Percentiles rank a stretch among this genome's conserved stretches.
phyloP scores from a whole-genome alignment of 768 basidiomycete species.

The Pholiota molesta region DNA sequence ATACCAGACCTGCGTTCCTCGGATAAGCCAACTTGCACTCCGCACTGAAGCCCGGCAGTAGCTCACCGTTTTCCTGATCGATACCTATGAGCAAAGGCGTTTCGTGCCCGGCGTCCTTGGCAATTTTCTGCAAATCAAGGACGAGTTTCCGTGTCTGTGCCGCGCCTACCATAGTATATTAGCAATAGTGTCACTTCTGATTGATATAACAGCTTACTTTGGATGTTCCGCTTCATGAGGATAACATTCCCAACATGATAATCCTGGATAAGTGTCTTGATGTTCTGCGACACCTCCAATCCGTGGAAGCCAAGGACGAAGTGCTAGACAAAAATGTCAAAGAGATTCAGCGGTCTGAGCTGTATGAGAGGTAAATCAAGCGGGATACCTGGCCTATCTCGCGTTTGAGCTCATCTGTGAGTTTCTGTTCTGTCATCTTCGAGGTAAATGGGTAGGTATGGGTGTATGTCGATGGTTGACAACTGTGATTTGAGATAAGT shows the following conservation, averaged over 20 bases:
- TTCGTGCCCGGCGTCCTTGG: slow-evolving; percentile 57
- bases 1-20: slow-evolving; percentile 56
- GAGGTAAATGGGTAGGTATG: neutral
- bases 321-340: slow-evolving; percentile 43
- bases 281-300: slow-evolving; percentile 49
- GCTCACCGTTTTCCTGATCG: slow-evolving; percentile 72
- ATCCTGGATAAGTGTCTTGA: slow-evolving; percentile 57
- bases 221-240: slow-evolving; percentile 69
- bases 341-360: neutral
- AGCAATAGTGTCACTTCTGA: neutral
- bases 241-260: slow-evolving; percentile 72
- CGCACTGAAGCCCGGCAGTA: neutral
- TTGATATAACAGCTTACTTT: slow-evolving; percentile 36
- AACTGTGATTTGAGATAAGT: too few species aligned
- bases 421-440: neutral
- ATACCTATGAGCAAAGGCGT: slow-evolving; percentile 66
- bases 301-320: slow-evolving; percentile 77
- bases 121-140: slow-evolving; percentile 52
- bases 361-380: neutral
- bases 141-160: slow-evolving; percentile 53
- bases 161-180: slow-evolving; percentile 38
- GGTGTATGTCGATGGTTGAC: neutral
- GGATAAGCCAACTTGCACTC: neutral
- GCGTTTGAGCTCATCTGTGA: slow-evolving; percentile 41
- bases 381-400: slow-evolving; percentile 32